Base-by-base conservation (phyloP, 1,284 basidiomycete species). In the Leccinum pachyderme region DNA sequence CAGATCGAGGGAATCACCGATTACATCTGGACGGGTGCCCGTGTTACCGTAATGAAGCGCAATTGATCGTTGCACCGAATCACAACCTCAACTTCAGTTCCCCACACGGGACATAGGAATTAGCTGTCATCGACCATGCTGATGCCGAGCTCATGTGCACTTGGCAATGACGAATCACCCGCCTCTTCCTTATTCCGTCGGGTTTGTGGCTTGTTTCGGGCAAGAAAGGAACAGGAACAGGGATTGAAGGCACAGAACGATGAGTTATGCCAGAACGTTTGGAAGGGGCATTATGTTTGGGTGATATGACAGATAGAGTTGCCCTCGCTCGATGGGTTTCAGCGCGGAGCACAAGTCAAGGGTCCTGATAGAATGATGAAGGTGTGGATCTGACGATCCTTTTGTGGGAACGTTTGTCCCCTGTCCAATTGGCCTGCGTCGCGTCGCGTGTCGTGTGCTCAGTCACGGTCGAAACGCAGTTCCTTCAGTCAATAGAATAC, bases 391-490 rank as follows among this genome's bases (percentile, higher is more conserved):
- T 18, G 18, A 13, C 33, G 7, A 28, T 29, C 28, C 7, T 29
- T 29, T 7, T 7, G 7, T 18, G 46, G 35, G 13, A 63, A 67
- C 63, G 63, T 67, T 55, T 25, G 63, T 59, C 63, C 49, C 57
- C 51, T 64, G 28, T 22, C 15, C 41, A 43, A 43, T 24, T 24
- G 24, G 41, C 41, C 11, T 25, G 22, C 41, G 9, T 43, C 24
- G 12, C 24, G 7, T 15, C 22, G 24, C 13, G 13, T 13, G 24
- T 25, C 24, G 18, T 6, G 37, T 18, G 11, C 37, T 39, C 37
- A 39, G 24, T 25, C 37, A 11, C 37, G 24, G 22, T 45, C 28
- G 29, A 60, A 55, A 51, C 41, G 13, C 15, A 29, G 7, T 24
- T 25, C 24, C 35, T 24, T 22, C 13, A 9, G 41, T 22, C 31